These are phyloP conservation scores for Haplosporangium sp. DNA, from an alignment of 371 early-diverging fungal genomes.

Conservation along the genomic window DNA sequence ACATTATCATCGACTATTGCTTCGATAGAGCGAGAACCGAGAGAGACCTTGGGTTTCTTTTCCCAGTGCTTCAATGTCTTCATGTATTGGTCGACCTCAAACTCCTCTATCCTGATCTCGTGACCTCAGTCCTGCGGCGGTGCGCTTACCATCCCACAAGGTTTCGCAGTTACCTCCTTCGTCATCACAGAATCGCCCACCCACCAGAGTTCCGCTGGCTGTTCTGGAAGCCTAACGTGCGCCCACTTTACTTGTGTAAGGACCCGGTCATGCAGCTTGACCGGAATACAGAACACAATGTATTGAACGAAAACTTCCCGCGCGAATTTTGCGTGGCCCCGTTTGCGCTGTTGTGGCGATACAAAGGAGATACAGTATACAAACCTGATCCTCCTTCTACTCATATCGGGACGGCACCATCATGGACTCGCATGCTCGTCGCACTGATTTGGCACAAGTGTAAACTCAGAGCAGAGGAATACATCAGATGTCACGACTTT, in stretches of 20 bases:
- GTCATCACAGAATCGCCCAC: background rate
- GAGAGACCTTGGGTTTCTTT: slow-evolving; percentile 8
- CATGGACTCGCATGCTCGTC: background rate
- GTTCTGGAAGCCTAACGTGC: slow-evolving; percentile 1
- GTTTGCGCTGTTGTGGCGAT: slow-evolving; percentile 4
- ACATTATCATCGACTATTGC: background rate
- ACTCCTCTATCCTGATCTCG: slow-evolving; percentile 3
- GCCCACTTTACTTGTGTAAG: background rate
- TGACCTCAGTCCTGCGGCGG: background rate
- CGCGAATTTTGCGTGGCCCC: background rate
- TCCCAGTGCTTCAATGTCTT: slow-evolving; percentile 10
- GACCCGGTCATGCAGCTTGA: slow-evolving; percentile 22
- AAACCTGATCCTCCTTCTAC: background rate
- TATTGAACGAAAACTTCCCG: background rate
- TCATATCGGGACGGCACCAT: background rate
- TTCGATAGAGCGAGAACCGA: background rate
- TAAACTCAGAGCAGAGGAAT: no score
- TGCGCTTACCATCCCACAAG: slow-evolving; percentile 18
- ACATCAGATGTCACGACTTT: slow-evolving; percentile 3
- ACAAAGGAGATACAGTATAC: background rate
- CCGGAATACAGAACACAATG: background rate
- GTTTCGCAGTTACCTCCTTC: slow-evolving; percentile 13
- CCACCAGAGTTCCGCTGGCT: background rate
- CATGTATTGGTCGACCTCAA: background rate
- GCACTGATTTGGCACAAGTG: background rate